Base-by-base conservation (phyloP, 2,329 filamentous ascomycete species). In the Pseudocercospora vitis region DNA sequence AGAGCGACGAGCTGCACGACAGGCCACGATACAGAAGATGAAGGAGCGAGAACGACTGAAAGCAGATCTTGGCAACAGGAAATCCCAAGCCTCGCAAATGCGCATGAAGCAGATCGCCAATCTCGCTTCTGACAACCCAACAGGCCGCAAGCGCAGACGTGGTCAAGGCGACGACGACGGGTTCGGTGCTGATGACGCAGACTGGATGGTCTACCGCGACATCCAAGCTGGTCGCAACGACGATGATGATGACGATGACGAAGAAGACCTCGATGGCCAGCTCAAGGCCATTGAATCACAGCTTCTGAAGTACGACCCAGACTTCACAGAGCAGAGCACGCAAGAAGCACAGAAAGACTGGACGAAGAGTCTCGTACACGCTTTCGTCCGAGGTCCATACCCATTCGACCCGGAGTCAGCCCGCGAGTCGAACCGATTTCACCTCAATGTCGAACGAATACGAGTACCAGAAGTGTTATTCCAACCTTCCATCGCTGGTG, bases 361-460 rank as follows among this genome's bases (percentile, higher is more conserved):
- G 94, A 95, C 87, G 11, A 95, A 94, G 71, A 89, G 85, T 42
- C 78, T 96, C 45, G 76, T 97, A 14, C 94, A 99, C 72, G 89
- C 91, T 6, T 99, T 96, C 73, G 76, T 89, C 31, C 87, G 91
- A 50, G 94, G 94, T 0, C 89, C 91, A 0, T 88, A 90, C 63
- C 89, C 92, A 0, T 95, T 91, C 61, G 87, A 97, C 62, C 76
- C 85, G 0, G 84, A 90, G 52, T 88, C 85, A 53, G 88, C 94
- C 63, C 83, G 85, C 14, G 83, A 99, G 74, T 83, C 84, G 14
- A 85, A 91, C 71, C 92, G 97, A 73, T 77, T 99, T 48, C 94
- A 99, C 71, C 83, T 99, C 59, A 99, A 99, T 70, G 90, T 99
- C 82, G 94, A 99, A 84, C 90, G 94, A 72, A 97, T 99, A 89